Evolutionary conservation across 2,329 filamentous ascomycete species (phyloP).

Genomic region (Cordyceps javanica): DNA sequence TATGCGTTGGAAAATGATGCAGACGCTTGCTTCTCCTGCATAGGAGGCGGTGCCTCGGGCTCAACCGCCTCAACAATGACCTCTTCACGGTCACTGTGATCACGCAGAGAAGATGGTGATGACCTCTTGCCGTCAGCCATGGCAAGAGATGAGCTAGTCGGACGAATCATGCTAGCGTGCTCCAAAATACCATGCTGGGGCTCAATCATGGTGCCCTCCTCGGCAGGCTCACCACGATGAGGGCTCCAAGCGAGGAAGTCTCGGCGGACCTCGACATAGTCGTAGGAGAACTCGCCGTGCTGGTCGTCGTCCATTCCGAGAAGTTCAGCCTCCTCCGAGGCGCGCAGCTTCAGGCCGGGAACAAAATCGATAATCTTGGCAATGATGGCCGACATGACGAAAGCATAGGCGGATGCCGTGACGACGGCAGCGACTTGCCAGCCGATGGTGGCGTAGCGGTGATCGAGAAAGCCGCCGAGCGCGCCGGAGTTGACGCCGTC

Average conservation of each 20-base stretch:
- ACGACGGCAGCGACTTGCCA: constrained; percentile 74
- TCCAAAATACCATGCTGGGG: constrained; percentile 68
- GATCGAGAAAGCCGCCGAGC: constrained; percentile 66
- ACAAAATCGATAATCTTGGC: constrained; percentile 70
- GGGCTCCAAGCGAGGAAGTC: constrained; percentile 88
- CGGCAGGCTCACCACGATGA: constrained; percentile 58
- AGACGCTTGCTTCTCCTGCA: constrained; percentile 15
- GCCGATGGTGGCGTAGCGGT: constrained; percentile 69
- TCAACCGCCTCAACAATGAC: constrained; percentile 8
- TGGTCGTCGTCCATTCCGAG: constrained; percentile 88
- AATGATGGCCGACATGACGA: constrained; percentile 66
- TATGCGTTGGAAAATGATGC: not conserved
- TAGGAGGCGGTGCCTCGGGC: not conserved
- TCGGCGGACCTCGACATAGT: constrained; percentile 82
- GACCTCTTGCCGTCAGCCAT: constrained; percentile 13
- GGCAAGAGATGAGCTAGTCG: constrained; percentile 15
- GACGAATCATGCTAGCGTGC: constrained; percentile 43
- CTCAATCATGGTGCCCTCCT: constrained; percentile 48
- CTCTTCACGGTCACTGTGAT: constrained; percentile 4
- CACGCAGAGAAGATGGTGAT: constrained; percentile 8
- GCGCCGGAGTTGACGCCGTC: constrained; percentile 68
- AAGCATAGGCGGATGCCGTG: constrained; percentile 60
- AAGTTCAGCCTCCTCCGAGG: constrained; percentile 74
- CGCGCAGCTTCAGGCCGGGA: constrained; percentile 72
- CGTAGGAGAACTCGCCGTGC: constrained; percentile 84